phyloP scores from a whole-genome alignment of 371 early-diverging fungal species.

The Funneliformis caledonium region DNA sequence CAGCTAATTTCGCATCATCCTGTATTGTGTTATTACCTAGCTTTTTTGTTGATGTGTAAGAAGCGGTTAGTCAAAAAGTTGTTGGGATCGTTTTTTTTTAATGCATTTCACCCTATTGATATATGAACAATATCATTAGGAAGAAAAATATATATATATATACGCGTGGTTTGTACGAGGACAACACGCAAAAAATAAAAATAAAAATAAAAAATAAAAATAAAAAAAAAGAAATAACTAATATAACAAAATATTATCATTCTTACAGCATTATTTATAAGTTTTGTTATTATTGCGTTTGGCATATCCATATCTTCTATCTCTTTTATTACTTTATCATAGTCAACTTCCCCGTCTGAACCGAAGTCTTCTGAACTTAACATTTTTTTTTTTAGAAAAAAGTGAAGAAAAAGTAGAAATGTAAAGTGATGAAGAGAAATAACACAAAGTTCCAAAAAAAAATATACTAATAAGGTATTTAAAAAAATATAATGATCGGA shows the following conservation, averaged over 20 bases:
- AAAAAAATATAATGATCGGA: no score
- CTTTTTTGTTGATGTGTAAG: background rate
- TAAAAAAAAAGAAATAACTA: no score
- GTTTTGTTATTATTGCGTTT: background rate
- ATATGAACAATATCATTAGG: background rate
- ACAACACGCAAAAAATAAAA: background rate
- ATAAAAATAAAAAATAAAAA: no score
- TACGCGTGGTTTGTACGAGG: background rate
- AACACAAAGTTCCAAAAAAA: no score
- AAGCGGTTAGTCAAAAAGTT: background rate
- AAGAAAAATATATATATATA: background rate
- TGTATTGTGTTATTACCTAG: conserved; percentile 12
- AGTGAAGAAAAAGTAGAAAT: no score
- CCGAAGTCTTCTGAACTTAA: background rate
- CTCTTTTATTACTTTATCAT: background rate
- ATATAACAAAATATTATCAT: background rate
- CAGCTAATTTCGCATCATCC: conserved; percentile 16
- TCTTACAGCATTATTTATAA: conserved; percentile 17
- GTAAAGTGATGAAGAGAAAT: no score
- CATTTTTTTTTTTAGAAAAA: no score
- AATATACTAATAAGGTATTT: no score
- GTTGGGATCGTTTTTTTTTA: no score
- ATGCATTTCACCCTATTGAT: background rate
- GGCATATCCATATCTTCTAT: conserved; percentile 28
- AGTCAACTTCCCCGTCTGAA: background rate